Evolutionary conservation across 768 basidiomycete genomes (phyloP), one percentile per base, ranked within the genome.

Genomic region (Piloderma croceum): DNA sequence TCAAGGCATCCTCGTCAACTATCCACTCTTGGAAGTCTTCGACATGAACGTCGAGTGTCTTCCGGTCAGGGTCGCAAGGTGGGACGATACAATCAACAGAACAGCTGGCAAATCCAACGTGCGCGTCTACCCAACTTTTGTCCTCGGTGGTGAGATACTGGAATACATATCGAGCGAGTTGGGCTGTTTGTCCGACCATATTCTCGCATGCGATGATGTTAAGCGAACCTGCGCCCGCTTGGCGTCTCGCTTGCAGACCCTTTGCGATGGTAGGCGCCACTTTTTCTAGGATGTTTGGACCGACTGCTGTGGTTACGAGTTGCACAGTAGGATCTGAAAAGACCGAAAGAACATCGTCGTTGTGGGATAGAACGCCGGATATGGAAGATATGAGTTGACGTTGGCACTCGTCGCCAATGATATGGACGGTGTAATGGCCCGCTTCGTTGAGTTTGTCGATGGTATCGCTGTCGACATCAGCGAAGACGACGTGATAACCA

Each of bases 161-260:
- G 23, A 60, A 48, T 7, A 49, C 47, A n/a, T n/a, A n/a, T n/a
- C n/a, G n/a, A 9, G 9, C 15, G 31, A 69, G 56, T 24, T 46
- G 42, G 6, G 49, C 49, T 3, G 65, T 67, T 24, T 65, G 64
- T 18, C 56, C 51, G 31, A 67, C 51, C 47, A 61, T 59, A 51
- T 69, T 69, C 48, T 69, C 67, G 51, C 67, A 69, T 2, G 65
- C 67, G 42, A 69, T 62, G 31, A 67, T 45, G 42, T 65, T 65
- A 6, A 67, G 39, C 10, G 54, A 6, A 18, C 52, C 48, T 13
- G 44, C 44, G 6, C 42, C 49, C 0, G 46, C 49, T 13, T 43
- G 38, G 31, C 53, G 49, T 12, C 65, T 62, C 29, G 49, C 53
- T 15, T 42, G 46, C 34, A 67, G 45, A 6, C 64, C 65, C 35